Percentiles rank a stretch among this genome's conserved stretches.
Evolutionary conservation across 2,329 filamentous ascomycete genomes (phyloP).

Genomic region (Curvularia sp.): DNA sequence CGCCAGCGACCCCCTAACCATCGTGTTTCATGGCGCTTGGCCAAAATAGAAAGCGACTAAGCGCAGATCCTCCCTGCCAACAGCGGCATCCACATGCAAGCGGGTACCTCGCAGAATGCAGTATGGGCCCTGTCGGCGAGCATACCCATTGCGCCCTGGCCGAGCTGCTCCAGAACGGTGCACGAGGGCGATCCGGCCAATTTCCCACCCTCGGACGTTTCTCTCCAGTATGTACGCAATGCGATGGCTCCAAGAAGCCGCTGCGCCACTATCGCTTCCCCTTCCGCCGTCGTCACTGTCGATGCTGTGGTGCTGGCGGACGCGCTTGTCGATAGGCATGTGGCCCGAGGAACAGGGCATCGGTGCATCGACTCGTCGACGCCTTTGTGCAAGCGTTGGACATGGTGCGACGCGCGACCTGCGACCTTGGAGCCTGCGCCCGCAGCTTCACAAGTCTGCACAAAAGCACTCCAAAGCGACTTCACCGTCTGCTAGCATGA

Average conservation of each 20-base stretch:
- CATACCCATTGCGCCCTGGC: conserved; percentile 20
- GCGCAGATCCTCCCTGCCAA: conserved; percentile 45
- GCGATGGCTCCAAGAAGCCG: not conserved
- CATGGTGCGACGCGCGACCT: conserved; percentile 17
- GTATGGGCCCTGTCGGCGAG: conserved; percentile 14
- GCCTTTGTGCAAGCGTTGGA: conserved; percentile 14
- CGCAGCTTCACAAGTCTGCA: conserved; percentile 24
- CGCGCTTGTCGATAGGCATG: conserved; percentile 16
- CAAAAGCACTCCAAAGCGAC: conserved; percentile 13
- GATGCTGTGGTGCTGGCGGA: conserved; percentile 9
- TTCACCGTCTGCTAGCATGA: conserved; percentile 16
- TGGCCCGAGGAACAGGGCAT: conserved; percentile 8
- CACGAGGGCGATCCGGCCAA: conserved; percentile 5
- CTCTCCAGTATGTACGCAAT: not conserved
- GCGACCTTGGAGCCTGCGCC: not conserved
- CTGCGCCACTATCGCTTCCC: conserved; percentile 6
- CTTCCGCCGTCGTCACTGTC: conserved; percentile 3
- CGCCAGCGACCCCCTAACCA: conserved; percentile 27
- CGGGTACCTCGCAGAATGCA: conserved; percentile 38
- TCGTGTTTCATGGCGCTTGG: conserved; percentile 46
- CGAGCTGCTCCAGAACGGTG: conserved; percentile 6
- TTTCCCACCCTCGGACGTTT: not conserved
- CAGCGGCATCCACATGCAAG: conserved; percentile 29
- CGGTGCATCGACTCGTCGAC: conserved; percentile 12
- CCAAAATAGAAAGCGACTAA: conserved; percentile 40